Base-by-base conservation (phyloP, 208 protist species). In the Polymyxa betae region DNA sequence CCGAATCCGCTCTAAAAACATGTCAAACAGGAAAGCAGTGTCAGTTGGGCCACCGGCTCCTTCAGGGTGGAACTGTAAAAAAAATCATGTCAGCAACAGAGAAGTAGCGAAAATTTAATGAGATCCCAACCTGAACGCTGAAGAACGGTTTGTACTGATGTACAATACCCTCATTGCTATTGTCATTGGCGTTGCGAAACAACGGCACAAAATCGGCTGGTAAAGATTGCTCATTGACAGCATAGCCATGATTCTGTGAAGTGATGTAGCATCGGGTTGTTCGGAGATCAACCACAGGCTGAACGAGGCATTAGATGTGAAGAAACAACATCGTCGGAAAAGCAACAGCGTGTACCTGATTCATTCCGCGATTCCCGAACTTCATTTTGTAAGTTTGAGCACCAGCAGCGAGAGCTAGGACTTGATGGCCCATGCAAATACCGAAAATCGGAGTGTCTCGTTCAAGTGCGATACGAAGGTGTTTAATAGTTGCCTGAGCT, bases 351-450 rank as follows among this genome's bases (percentile, higher is more conserved):
- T n/a, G 20, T 12, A 89, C 88, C 94, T 99, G 98, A 95, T 99
- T 99, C 89, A 98, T 97, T 5, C 98, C 98, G 88, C 98, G 96
- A 94, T 99, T 98, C 91, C 98, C 98, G 94, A 98, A 99, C 92
- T 98, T 98, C 95, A 99, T 96, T 95, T 99, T 99, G 94, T 97
- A 97, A 24, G 97, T 98, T n/a, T 93, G 94, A 32, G 95, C 91
- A 5, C 91, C 91, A 89, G 91, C 89, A 43, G 91, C 91, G 10
- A 92, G 91, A 5, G 90, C 91, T 10, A 92, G 60, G 5, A 92
- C 96, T 93, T 99, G 98, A 94, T 99, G 99, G 60, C 98, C 98
- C 92, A 99, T 98, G 95, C 98, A 99, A 91, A 99, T 99, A 90
- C 98, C 98, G 87, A 99, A 98, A 77, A 99, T 97, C 64, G 98